Percentiles rank a stretch among this genome's conserved stretches.
Evolutionary conservation across 2,329 filamentous ascomycete species (phyloP).

Genomic region (Thermoascus crustaceus): DNA sequence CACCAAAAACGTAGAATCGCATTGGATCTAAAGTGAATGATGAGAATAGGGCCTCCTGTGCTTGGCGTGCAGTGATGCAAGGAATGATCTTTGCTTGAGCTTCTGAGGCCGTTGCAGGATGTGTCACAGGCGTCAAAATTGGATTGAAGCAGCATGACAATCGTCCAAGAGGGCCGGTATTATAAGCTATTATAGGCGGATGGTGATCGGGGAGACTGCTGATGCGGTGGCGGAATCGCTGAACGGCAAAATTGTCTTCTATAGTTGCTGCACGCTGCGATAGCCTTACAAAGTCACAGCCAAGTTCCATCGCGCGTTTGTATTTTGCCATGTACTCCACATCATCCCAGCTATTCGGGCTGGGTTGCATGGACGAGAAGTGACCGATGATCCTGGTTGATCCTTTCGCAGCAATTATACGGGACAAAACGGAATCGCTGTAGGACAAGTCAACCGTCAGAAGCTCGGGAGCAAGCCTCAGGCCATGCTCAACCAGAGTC

Average conservation of each 20-base stretch:
- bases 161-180: conserved; percentile 55
- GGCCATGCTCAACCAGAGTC: conserved; percentile 50
- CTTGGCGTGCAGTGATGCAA: conserved; percentile 53
- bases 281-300: conserved; percentile 56
- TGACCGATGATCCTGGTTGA: conserved; percentile 56
- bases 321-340: conserved; percentile 50
- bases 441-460: conserved; percentile 54
- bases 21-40: conserved; percentile 61
- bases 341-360: conserved; percentile 49
- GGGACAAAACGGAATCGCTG: conserved; percentile 43
- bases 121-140: conserved; percentile 54
- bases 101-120: conserved; percentile 39
- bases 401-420: conserved; percentile 45
- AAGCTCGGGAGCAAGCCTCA: conserved; percentile 57
- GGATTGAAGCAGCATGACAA: conserved; percentile 60
- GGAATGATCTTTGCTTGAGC: conserved; percentile 38
- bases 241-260: conserved; percentile 57
- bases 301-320: conserved; percentile 47
- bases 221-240: conserved; percentile 47
- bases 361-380: conserved; percentile 36
- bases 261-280: conserved; percentile 49
- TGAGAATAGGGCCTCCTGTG: conserved; percentile 57
- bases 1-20: conserved; percentile 67
- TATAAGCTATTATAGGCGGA: conserved; percentile 55
- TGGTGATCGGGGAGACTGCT: conserved; percentile 34